Base-by-base conservation (phyloP, 148 eudicot genomes). In the Fagopyrum tataricum region DNA sequence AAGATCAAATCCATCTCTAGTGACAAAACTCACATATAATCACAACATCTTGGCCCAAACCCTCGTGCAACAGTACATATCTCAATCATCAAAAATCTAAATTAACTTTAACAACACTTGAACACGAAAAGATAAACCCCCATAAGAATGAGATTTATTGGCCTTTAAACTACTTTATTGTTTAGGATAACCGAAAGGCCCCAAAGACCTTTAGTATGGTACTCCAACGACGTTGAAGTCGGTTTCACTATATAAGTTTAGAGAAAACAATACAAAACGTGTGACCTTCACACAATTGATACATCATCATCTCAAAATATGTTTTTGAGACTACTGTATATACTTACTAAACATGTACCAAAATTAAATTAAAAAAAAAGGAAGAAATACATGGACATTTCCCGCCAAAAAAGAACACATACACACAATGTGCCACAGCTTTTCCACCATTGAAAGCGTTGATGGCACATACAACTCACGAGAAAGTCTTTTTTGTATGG, bases 201-300 rank as follows among this genome's bases (percentile, higher is more conserved):
- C 55, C 55, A 51, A 51, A 51, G 55, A 51, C 55, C 55, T 51
- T 17, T 51, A n/a, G 14, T 48, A 51, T 51, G 55, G 55, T 4
- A 52, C 58, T 52, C n/a, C n/a, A n/a, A n/a, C n/a, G n/a, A n/a
- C n/a, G n/a, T n/a, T n/a, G n/a, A n/a, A n/a, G n/a, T n/a, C n/a
- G n/a, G n/a, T n/a, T n/a, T n/a, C 37, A 31, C 2, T 31, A 31
- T 31, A 31, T 31, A 31, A 31, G 37, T 31, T 31, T 31, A 21
- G 9, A 7, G 62, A 6, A 56, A 20, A 56, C 31, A 56, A 56
- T 56, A 56, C 62, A 56, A 56, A 31, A 56, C 62, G 62, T 56
- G 62, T 56, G 62, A 20, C 62, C 26, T 56, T 56, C 62, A 21
- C 62, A 7, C 62, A 53, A 53, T 53, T 53, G 21, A 53, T 53